Percentiles rank a stretch among this genome's conserved stretches.
Conservation (phyloP, 768 basidiomycete species). For the Auriscalpium orientale region DNA sequence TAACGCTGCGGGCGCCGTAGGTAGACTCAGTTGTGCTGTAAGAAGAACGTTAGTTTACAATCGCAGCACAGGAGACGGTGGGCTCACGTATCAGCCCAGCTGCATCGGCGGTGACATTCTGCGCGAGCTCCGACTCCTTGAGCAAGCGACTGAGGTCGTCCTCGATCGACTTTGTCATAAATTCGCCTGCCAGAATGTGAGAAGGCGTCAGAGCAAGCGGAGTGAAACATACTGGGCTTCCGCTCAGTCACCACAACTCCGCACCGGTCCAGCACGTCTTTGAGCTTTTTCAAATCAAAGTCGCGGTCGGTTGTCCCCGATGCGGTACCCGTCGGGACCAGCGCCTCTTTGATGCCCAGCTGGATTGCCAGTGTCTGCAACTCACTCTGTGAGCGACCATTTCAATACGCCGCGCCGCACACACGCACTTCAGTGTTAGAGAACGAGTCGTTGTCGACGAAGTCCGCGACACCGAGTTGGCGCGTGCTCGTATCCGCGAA, state of each 20-base stretch:
- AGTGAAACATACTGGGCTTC: slow-evolving; percentile 58
- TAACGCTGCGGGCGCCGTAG: slow-evolving; percentile 71
- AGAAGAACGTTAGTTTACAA: background rate
- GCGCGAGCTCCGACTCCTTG: no score
- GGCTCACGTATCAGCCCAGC: slow-evolving; percentile 3
- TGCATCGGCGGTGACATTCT: slow-evolving; percentile 1
- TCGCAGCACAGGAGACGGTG: background rate
- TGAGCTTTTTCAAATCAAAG: slow-evolving; percentile 81
- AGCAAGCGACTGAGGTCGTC: slow-evolving; percentile 13
- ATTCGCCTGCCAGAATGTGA: slow-evolving; percentile 57
- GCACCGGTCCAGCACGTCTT: slow-evolving; percentile 82
- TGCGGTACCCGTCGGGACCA: slow-evolving; percentile 68
- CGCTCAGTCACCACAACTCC: slow-evolving; percentile 86
- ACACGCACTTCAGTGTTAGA: slow-evolving; percentile 81
- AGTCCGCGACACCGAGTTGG: slow-evolving; percentile 84
- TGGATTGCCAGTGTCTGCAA: slow-evolving; percentile 87
- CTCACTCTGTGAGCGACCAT: background rate
- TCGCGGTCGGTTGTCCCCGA: slow-evolving; percentile 74
- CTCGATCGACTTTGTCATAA: slow-evolving; percentile 29
- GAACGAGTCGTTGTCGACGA: slow-evolving; percentile 90
- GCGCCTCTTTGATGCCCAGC: slow-evolving; percentile 93
- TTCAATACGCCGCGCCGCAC: background rate
- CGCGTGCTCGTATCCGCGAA: slow-evolving; percentile 87
- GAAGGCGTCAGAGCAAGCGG: background rate
- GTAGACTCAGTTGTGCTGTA: slow-evolving; percentile 72